Conservation (phyloP, 2,329 filamentous ascomycete species). For the Verticillium tricorpus region DNA sequence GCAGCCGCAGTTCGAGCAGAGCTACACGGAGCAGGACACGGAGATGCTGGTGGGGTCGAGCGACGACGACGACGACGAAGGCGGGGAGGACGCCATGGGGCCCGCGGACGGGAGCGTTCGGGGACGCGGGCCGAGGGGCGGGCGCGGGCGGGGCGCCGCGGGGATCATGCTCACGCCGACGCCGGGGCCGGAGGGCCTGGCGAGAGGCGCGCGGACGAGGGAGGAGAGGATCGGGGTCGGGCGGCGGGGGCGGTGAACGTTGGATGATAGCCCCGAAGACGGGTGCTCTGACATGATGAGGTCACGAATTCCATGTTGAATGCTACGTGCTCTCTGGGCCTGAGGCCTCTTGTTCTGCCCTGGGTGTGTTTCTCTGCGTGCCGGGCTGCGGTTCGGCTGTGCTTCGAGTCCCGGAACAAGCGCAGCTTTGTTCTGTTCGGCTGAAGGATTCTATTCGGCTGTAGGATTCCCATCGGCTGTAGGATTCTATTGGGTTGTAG, state of each 20-base stretch:
- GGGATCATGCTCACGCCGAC: conserved; percentile 17
- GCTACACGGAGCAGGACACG: conserved; percentile 11
- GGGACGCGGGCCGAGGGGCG: conserved; percentile 15
- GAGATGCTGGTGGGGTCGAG: conserved; percentile 8
- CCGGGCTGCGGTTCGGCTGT: no score
- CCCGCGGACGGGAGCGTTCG: neutral
- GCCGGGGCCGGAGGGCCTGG: conserved; percentile 15
- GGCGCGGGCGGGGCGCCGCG: conserved; percentile 9
- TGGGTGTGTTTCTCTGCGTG: no score
- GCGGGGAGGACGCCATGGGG: conserved; percentile 7
- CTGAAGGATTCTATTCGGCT: no score
- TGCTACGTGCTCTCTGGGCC: neutral
- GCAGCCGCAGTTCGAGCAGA: conserved; percentile 8
- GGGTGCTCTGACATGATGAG: neutral
- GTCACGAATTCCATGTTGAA: neutral
- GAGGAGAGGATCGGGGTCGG: conserved; percentile 34
- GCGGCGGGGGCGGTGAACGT: conserved; percentile 11
- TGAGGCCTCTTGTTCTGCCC: no score
- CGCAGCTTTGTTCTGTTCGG: no score
- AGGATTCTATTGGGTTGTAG: no score
- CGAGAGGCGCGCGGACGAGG: conserved; percentile 17
- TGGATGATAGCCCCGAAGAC: no score
- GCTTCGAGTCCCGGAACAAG: no score
- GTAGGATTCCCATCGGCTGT: no score
- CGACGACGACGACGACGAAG: conserved; percentile 8